phyloP scores from a whole-genome alignment of 2,329 filamentous ascomycete genomes.

The Botrytis squamosa region DNA sequence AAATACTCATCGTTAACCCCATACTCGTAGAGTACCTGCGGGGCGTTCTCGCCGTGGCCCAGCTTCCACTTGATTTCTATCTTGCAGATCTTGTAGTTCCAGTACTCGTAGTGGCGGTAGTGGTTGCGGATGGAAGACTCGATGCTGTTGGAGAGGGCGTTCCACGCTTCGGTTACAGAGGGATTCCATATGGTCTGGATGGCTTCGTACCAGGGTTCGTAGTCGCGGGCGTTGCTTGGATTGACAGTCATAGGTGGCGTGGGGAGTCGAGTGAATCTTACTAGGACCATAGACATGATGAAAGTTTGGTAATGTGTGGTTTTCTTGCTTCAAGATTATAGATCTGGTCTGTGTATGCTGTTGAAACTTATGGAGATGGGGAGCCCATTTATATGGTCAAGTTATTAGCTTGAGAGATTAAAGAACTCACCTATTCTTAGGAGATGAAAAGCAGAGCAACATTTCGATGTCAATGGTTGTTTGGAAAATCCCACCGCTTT shows the following conservation, averaged over 20 bases:
- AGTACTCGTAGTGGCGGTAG: background rate
- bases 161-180: background rate
- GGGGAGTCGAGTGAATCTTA: background rate
- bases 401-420: background rate
- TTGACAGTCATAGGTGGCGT: background rate
- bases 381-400: background rate
- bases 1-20: background rate
- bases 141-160: background rate
- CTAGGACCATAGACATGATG: constrained; percentile 6
- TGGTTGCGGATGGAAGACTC: background rate
- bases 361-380: background rate
- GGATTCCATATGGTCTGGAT: background rate
- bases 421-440: background rate
- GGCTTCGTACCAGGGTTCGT: background rate
- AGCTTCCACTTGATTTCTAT: background rate
- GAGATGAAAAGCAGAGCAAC: background rate
- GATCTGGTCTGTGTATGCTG: background rate
- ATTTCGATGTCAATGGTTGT: background rate
- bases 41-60: background rate
- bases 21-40: background rate
- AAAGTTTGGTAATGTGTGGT: background rate
- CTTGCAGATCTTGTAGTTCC: background rate
- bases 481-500: background rate
- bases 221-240: background rate
- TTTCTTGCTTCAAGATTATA: too few relatives aligned